These are phyloP conservation scores for Scedosporium minutisporum DNA, from an alignment of 2,329 filamentous ascomycete species.

Conservation along the genomic window DNA sequence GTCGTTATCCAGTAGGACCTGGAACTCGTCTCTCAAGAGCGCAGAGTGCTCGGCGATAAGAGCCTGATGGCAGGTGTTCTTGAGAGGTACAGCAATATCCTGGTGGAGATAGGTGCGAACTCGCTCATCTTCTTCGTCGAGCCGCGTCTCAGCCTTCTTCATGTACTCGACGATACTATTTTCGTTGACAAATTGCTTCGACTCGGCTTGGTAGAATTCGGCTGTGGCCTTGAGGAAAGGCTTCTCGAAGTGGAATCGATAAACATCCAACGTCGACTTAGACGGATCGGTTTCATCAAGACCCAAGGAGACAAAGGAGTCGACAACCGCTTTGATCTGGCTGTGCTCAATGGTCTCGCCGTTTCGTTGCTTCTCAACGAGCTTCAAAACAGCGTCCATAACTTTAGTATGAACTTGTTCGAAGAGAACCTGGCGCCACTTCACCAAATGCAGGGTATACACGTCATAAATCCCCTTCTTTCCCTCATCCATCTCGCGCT, in stretches of 20 bases:
- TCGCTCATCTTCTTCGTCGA: conserved; percentile 89
- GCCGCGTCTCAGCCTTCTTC: conserved; percentile 90
- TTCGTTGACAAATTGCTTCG: conserved; percentile 86
- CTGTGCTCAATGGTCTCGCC: conserved; percentile 96
- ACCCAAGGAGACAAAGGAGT: conserved; percentile 91
- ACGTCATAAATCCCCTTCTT: conserved; percentile 98
- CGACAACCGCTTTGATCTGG: conserved; percentile 94
- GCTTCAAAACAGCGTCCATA: conserved; percentile 87
- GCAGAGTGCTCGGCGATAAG: conserved; percentile 81
- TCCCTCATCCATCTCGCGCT: conserved; percentile 95
- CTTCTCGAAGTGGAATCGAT: conserved; percentile 82
- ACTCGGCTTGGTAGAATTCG: conserved; percentile 83
- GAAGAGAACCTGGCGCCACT: conserved; percentile 92
- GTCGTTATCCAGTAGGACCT: conserved; percentile 85
- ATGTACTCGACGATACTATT: conserved; percentile 99
- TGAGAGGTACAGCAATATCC: conserved; percentile 77
- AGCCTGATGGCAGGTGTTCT: conserved; percentile 78
- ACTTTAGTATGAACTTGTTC: conserved; percentile 73
- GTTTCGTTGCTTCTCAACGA: conserved; percentile 94
- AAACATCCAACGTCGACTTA: conserved; percentile 92
- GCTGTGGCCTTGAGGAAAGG: conserved; percentile 83
- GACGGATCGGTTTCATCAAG: conserved; percentile 86
- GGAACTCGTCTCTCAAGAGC: conserved; percentile 91
- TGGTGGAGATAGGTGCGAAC: conserved; percentile 85
- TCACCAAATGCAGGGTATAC: conserved; percentile 90